Evolutionary conservation across 2,329 filamentous ascomycete genomes (phyloP).

Genomic region (Colletotrichum scovillei): DNA sequence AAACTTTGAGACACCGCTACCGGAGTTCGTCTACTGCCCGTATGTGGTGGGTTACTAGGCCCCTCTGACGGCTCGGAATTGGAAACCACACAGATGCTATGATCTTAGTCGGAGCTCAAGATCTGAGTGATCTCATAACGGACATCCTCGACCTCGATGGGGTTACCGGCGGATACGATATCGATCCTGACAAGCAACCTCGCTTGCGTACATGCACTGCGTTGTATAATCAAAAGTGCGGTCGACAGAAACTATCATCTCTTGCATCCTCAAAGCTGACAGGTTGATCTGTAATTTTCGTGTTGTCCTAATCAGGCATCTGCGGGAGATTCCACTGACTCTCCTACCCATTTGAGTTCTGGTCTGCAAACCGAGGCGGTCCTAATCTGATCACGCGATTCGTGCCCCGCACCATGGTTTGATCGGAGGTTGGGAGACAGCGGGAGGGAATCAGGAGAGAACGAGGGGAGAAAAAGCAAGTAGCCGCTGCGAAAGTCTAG

Average conservation of each 20-base stretch:
- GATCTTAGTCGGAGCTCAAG: background rate
- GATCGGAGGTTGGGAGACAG: background rate
- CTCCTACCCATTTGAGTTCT: background rate
- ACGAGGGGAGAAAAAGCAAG: background rate
- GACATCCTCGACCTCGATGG: too few relatives aligned
- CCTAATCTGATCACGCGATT: background rate
- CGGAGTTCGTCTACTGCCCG: background rate
- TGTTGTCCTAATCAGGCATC: background rate
- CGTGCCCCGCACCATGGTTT: background rate
- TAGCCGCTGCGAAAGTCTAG: background rate
- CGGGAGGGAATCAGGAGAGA: background rate
- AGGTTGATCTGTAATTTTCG: background rate
- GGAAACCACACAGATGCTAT: too few relatives aligned
- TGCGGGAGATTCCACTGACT: background rate
- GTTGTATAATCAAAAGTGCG: background rate
- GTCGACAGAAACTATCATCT: background rate
- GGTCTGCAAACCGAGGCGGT: background rate
- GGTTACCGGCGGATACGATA: background rate
- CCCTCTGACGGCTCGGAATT: background rate
- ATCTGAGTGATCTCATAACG: background rate
- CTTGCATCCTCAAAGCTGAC: background rate
- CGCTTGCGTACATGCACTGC: background rate
- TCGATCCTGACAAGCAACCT: background rate
- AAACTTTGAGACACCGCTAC: background rate
- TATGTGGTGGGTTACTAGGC: background rate